A percentile compares a stretch with the other conserved stretches of the same genome.
These are phyloP conservation scores for Calendula officinalis DNA, from an alignment of 129 eudicot species.

Conservation along the genomic window DNA sequence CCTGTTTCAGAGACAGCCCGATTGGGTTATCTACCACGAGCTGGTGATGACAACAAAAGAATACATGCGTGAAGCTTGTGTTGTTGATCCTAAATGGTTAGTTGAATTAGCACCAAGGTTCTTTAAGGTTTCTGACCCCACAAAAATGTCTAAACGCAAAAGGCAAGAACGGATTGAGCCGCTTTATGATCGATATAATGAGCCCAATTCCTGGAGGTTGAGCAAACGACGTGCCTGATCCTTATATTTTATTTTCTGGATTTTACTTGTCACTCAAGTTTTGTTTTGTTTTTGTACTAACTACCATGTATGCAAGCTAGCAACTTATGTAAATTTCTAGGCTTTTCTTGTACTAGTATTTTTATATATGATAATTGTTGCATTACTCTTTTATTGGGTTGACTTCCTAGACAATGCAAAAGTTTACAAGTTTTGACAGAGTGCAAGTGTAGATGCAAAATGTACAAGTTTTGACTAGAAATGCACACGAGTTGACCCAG, in stretches of 20 bases:
- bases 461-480: no score
- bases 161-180: constrained; percentile 92
- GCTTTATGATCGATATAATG: constrained; percentile 74
- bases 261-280: constrained; percentile 6
- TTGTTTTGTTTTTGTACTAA: not conserved
- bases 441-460: no score
- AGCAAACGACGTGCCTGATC: constrained; percentile 78
- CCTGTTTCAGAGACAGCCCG: constrained; percentile 23
- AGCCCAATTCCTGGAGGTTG: constrained; percentile 91
- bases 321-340: constrained; percentile 2
- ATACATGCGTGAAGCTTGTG: constrained; percentile 51
- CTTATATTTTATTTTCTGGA: not conserved
- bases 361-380: no score
- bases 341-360: not conserved
- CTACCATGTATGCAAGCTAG: not conserved
- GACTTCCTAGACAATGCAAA: no score
- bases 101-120: constrained; percentile 64
- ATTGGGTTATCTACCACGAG: constrained; percentile 55
- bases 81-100: constrained; percentile 54
- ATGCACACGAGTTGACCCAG: no score
- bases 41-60: constrained; percentile 57
- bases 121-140: constrained; percentile 76
- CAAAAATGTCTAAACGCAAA: constrained; percentile 81
- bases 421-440: no score
- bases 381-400: no score